Conservation (phyloP, 1,139 yeast genomes). For the Petasospora fabianii region DNA sequence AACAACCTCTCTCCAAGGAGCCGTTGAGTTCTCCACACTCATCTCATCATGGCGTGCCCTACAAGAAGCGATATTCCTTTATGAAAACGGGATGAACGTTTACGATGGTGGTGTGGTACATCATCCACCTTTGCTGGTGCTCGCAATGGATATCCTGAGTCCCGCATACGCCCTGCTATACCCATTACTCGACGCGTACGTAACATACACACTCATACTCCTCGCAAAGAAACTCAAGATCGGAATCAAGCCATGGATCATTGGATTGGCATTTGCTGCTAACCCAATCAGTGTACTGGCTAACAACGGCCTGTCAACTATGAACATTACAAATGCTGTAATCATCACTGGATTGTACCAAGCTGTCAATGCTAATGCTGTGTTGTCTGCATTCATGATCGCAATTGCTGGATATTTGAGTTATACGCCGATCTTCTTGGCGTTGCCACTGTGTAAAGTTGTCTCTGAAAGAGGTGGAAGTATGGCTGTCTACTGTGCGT, state of each 20-base stretch:
- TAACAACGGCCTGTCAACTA: slow-evolving; percentile 66
- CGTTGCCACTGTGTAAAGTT: slow-evolving; percentile 50
- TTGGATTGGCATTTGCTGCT: slow-evolving; percentile 64
- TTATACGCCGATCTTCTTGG: slow-evolving; percentile 53
- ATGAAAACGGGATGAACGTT: slow-evolving; percentile 56
- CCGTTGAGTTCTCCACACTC: slow-evolving; percentile 80
- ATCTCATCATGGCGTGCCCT: slow-evolving; percentile 62
- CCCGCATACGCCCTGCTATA: slow-evolving; percentile 32
- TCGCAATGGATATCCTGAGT: slow-evolving; percentile 30
- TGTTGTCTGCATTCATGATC: slow-evolving; percentile 49
- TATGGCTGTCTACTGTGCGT: slow-evolving; percentile 3
- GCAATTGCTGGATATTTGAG: slow-evolving; percentile 66
- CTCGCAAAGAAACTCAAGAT: slow-evolving; percentile 31
- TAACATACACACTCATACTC: slow-evolving; percentile 34
- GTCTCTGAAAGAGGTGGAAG: slow-evolving; percentile 17
- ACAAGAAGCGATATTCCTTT: slow-evolving; percentile 74
- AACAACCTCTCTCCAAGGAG: slow-evolving; percentile 38
- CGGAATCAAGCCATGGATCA: slow-evolving; percentile 36
- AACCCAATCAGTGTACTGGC: slow-evolving; percentile 77
- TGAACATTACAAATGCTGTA: slow-evolving; percentile 55
- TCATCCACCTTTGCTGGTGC: slow-evolving; percentile 69
- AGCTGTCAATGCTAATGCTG: slow-evolving; percentile 37
- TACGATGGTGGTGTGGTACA: slow-evolving; percentile 87
- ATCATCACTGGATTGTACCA: slow-evolving; percentile 49
- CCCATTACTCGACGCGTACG: slow-evolving; percentile 37